These are phyloP conservation scores for Dysphania ambrosioides DNA, from an alignment of 148 eudicot species.

Conservation along the genomic window DNA sequence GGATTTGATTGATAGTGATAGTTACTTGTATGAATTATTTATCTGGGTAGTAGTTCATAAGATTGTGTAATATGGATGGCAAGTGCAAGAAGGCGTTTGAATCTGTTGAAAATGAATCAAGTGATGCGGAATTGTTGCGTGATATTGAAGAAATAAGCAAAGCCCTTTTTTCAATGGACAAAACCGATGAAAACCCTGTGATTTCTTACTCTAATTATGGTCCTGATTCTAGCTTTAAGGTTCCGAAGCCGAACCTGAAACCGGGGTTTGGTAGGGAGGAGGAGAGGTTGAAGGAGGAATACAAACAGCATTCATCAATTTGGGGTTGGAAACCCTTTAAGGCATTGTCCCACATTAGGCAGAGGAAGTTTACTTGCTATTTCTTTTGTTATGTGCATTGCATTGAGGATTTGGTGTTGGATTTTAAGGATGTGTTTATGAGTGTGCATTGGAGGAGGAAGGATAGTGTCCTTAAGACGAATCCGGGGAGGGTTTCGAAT, in stretches of 20 bases:
- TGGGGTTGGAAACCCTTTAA: conserved; percentile 78
- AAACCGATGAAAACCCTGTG: conserved; percentile 31
- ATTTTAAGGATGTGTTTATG: conserved; percentile 40
- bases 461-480: conserved; percentile 40
- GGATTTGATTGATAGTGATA: conserved; percentile 18
- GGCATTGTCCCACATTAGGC: conserved; percentile 50
- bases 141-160: conserved; percentile 73
- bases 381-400: conserved; percentile 73
- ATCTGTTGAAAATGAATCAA: conserved; percentile 30
- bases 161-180: conserved; percentile 49
- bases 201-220: conserved; percentile 30
- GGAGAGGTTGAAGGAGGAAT: conserved; percentile 33
- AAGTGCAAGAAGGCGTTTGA: conserved; percentile 41
- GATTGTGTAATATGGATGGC: conserved; percentile 16
- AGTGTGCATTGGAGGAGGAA: conserved; percentile 64
- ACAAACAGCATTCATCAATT: conserved; percentile 38
- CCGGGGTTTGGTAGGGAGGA: conserved; percentile 24
- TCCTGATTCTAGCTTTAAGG: conserved; percentile 20
- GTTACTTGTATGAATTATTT: neutral
- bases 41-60: no score
- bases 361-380: conserved; percentile 43
- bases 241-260: conserved; percentile 25
- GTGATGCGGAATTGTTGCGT: conserved; percentile 52
- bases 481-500: conserved; percentile 36
- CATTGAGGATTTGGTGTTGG: conserved; percentile 52